Conservation (phyloP, 2,329 filamentous ascomycete species). For the Calonectria hongkongensis region DNA sequence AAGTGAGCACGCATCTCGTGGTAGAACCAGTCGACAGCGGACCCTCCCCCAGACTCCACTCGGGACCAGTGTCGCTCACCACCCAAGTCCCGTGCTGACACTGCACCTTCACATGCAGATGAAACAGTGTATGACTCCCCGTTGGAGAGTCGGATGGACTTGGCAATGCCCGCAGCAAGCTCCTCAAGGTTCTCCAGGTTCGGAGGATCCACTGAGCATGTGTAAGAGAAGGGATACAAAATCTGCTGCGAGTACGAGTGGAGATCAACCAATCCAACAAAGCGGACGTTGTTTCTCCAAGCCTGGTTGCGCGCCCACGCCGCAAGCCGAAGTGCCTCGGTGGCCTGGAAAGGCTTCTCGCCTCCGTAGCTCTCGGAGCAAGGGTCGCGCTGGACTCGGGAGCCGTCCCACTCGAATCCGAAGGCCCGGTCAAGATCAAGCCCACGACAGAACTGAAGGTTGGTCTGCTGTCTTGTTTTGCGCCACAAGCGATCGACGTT, state of each 20-base stretch:
- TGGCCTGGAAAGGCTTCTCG: conserved; percentile 86
- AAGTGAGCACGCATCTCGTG: conserved; percentile 88
- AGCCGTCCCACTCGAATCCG: conserved; percentile 87
- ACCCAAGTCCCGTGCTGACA: conserved; percentile 59
- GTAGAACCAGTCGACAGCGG: conserved; percentile 96
- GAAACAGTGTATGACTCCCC: conserved; percentile 85
- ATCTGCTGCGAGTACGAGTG: conserved; percentile 98
- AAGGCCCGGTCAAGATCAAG: conserved; percentile 93
- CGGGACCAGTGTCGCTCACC: conserved; percentile 59
- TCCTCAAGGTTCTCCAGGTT: conserved; percentile 95
- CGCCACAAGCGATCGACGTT: conserved; percentile 93
- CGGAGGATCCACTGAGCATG: conserved; percentile 85
- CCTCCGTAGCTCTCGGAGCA: conserved; percentile 95
- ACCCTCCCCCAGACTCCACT: conserved; percentile 87
- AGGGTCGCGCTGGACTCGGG: conserved; percentile 80
- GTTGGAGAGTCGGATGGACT: conserved; percentile 88
- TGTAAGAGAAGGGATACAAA: conserved; percentile 92
- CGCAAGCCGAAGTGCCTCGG: conserved; percentile 84
- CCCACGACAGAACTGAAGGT: conserved; percentile 87
- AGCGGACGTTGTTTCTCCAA: conserved; percentile 78
- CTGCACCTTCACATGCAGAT: conserved; percentile 90
- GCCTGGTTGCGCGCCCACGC: conserved; percentile 90
- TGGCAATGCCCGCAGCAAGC: conserved; percentile 89
- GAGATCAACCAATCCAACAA: conserved; percentile 91
- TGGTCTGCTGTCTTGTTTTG: conserved; percentile 92